Conservation (phyloP, 306 rosid species). For the Medicago ruthenica region DNA sequence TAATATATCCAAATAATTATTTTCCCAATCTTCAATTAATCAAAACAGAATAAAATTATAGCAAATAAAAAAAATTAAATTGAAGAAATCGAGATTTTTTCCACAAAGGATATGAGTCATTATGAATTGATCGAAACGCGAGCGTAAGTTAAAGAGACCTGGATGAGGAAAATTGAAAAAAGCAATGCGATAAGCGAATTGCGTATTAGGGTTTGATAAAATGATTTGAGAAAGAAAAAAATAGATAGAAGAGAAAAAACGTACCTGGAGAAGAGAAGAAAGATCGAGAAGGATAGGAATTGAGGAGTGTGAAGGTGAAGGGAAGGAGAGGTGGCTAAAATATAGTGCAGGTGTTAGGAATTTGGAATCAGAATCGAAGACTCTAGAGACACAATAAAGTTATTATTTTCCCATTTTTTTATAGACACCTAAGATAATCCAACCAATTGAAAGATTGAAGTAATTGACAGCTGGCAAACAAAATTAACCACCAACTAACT, state of each 20-base stretch:
- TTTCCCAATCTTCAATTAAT: not conserved
- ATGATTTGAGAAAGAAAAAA: not conserved
- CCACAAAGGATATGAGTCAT: slow-evolving; percentile 70
- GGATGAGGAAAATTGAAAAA: not conserved
- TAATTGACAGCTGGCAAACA: not conserved
- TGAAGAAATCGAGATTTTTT: not conserved
- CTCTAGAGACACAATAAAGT: slow-evolving; percentile 26
- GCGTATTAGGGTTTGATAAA: not conserved
- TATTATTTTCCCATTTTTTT: not conserved
- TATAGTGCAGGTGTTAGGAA: not conserved
- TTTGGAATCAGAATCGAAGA: slow-evolving; percentile 27
- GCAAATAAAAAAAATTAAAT: not conserved
- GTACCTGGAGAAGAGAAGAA: not conserved
- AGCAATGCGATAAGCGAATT: slow-evolving; percentile 4
- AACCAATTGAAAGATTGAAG: not conserved
- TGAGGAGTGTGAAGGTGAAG: not conserved
- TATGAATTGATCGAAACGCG: slow-evolving; percentile 39
- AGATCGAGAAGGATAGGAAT: slow-evolving; percentile 3
- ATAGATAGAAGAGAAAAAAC: no score
- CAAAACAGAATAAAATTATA: not conserved
- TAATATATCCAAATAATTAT: not conserved
- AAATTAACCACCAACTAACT: no score
- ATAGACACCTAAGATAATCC: not conserved
- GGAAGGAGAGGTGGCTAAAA: not conserved
- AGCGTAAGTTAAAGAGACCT: slow-evolving; percentile 30